Percentiles rank a stretch among this genome's conserved stretches.
Evolutionary conservation across 345 rosid genomes (phyloP).

Genomic region (Eutrema japonicum): DNA sequence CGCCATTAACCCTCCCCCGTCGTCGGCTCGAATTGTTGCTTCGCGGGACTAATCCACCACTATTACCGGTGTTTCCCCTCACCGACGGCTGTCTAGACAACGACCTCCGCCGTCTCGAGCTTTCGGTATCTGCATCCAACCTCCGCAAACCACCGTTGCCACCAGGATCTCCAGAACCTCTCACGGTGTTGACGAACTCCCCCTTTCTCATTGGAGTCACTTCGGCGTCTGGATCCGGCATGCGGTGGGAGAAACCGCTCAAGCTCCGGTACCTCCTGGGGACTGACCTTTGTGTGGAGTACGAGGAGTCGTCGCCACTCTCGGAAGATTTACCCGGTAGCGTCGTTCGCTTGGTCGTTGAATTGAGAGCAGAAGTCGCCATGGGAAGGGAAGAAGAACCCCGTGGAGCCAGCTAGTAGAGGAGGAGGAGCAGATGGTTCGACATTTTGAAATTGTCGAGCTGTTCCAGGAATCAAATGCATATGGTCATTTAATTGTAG

Average conservation of each 20-base stretch:
- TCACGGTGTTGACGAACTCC: conserved; percentile 74
- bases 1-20: conserved; percentile 23
- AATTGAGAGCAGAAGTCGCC: conserved; percentile 85
- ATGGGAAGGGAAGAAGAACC: conserved; percentile 38
- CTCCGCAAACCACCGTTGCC: conserved; percentile 49
- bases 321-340: conserved; percentile 49
- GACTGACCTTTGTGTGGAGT: conserved; percentile 49
- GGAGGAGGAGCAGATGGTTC: conserved; percentile 33
- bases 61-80: conserved; percentile 9
- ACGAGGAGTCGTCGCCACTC: conserved; percentile 54
- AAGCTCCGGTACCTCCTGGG: conserved; percentile 79
- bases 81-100: conserved; percentile 51
- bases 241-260: conserved; percentile 76
- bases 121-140: conserved; percentile 49
- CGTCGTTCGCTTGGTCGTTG: conserved; percentile 60
- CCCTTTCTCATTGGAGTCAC: conserved; percentile 56
- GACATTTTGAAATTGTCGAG: conserved; percentile 35
- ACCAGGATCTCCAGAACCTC: conserved; percentile 73
- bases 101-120: conserved; percentile 67
- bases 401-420: neutral
- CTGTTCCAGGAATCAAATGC: conserved; percentile 24
- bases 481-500: neutral
- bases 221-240: conserved; percentile 50
- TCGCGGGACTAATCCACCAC: conserved; percentile 18
- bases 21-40: conserved; percentile 17